A percentile compares a stretch with the other conserved stretches of the same genome.
Conservation (phyloP, 73 alveolate species). For the Paramecium primaurelia region DNA sequence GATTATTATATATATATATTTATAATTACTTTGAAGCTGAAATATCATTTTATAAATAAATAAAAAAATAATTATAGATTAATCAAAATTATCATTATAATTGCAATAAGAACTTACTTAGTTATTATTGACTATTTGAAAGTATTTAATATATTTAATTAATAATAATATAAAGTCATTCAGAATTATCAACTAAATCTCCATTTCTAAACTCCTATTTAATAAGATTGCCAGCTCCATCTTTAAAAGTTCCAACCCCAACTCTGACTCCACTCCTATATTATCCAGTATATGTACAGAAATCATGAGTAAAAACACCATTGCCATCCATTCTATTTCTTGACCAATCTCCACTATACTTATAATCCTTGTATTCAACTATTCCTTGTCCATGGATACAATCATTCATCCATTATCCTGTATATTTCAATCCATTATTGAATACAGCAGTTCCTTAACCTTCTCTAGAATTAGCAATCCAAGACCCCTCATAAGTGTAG, state of each 20-base stretch:
- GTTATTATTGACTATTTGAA: no score
- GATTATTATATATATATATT: no score
- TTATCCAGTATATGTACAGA: neutral
- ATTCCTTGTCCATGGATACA: constrained; percentile 28
- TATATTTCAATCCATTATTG: constrained; percentile 38
- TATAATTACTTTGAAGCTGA: no score
- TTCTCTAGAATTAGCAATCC: constrained; percentile 66
- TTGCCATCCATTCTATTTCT: constrained; percentile 31
- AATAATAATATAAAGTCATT: neutral
- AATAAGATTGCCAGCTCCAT: neutral
- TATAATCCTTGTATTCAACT: neutral
- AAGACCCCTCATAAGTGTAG: constrained; percentile 57
- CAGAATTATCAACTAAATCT: neutral
- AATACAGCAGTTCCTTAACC: constrained; percentile 39
- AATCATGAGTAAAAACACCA: neutral
- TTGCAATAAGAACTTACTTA: no score
- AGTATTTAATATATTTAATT: neutral
- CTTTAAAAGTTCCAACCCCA: constrained; percentile 12
- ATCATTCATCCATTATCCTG: constrained; percentile 57
- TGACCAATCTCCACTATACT: constrained; percentile 11
- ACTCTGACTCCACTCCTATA: neutral
- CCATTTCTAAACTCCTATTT: constrained; percentile 19
- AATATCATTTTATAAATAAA: no score
- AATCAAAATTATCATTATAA: no score
- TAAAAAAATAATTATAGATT: no score